phyloP scores from a whole-genome alignment of 768 basidiomycete genomes.

The Collybiopsis confluens region DNA sequence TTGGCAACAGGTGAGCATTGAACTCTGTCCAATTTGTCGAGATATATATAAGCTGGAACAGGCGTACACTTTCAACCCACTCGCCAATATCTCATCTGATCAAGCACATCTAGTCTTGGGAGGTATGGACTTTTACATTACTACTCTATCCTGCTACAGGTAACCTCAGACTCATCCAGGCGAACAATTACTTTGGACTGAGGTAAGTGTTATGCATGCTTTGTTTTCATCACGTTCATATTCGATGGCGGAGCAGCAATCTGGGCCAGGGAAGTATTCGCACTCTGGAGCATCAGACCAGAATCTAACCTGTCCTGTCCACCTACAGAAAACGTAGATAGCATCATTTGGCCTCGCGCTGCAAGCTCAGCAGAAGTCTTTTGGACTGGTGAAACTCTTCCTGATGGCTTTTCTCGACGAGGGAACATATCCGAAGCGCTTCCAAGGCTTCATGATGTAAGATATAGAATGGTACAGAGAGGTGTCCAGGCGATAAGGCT shows the following conservation, averaged over 20 bases:
- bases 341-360: constrained; percentile 44
- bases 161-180: constrained; percentile 14
- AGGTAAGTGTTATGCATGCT: constrained; percentile 14
- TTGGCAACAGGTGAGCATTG: constrained; percentile 39
- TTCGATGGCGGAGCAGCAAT: constrained; percentile 14
- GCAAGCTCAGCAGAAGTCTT: constrained; percentile 48
- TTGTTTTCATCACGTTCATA: too few species aligned
- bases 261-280: too few species aligned
- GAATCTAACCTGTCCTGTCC: constrained; percentile 22
- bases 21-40: neutral
- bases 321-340: constrained; percentile 43
- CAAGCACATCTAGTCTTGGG: constrained; percentile 37
- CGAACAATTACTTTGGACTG: constrained; percentile 49
- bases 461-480: constrained; percentile 39
- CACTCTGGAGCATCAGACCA: too few species aligned
- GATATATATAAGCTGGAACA: constrained; percentile 8
- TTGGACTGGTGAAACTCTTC: constrained; percentile 37
- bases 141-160: neutral
- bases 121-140: constrained; percentile 18
- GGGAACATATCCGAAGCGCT: constrained; percentile 5
- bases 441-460: constrained; percentile 42
- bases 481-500: constrained; percentile 38
- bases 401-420: constrained; percentile 4
- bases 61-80: constrained; percentile 50
- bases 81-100: constrained; percentile 31